phyloP scores from a whole-genome alignment of 306 rosid genomes.

The Notholithocarpus densiflorus region DNA sequence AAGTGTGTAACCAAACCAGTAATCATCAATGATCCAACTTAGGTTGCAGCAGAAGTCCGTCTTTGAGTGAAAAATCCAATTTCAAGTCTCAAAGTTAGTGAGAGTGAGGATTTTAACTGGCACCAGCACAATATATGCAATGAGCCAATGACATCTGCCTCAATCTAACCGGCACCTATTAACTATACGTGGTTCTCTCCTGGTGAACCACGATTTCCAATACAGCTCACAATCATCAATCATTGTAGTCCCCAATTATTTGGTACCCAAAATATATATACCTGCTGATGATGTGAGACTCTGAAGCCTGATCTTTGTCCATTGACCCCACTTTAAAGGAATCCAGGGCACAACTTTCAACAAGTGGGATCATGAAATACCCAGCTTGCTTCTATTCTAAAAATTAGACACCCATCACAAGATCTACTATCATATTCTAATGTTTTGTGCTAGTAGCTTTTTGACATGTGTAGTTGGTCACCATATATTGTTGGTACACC shows the following conservation, averaged over 20 bases:
- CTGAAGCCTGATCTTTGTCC: background rate
- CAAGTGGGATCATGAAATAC: constrained; percentile 1
- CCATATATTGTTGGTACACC: background rate
- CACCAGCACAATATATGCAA: no score
- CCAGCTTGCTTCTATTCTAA: background rate
- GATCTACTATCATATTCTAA: background rate
- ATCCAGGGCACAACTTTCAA: constrained; percentile 9
- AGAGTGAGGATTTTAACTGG: no score
- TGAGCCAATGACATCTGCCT: background rate
- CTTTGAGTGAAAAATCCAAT: no score
- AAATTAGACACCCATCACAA: constrained; percentile 14
- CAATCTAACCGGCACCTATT: background rate
- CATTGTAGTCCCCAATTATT: constrained; percentile 13
- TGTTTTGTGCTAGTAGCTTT: background rate
- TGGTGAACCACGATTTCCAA: constrained; percentile 12
- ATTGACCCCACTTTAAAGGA: constrained; percentile 18
- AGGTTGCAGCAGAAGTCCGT: no score
- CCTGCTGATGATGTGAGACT: background rate
- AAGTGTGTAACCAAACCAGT: no score
- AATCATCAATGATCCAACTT: no score
- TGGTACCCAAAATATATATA: background rate
- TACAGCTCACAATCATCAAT: constrained; percentile 33
- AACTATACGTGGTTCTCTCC: constrained; percentile 12
- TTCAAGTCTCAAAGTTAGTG: no score
- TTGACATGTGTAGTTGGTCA: background rate